Evolutionary conservation across 2,329 filamentous ascomycete genomes (phyloP), one percentile per base, ranked within the genome.

Genomic region (Graphilbum sp.): DNA sequence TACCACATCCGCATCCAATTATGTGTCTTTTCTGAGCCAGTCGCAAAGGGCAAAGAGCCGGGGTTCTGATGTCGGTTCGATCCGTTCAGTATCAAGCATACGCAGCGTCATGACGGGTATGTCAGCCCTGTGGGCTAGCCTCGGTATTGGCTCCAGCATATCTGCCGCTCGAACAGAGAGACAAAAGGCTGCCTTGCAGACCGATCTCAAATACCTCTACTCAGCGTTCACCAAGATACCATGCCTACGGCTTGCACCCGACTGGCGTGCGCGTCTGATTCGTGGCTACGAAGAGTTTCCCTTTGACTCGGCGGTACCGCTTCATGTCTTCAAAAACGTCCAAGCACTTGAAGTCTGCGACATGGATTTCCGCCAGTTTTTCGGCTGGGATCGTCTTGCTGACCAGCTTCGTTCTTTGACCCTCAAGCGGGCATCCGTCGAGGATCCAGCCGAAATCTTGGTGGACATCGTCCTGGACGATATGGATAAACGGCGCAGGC

Each of bases 201-300:
- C 80, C 41, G 90, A 98, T 55, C 63, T 95, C 48, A 95, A 88
- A 57, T 96, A 98, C 56, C 67, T 98, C 25, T 98, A 95, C 62
- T 96, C 90, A 32, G 85, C 90, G 41, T 98, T 96, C 54, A 98
- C 90, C 52, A 98, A 96, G 62, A 93, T 98, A 32, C 90, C 90
- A 0, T 94, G 84, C 52, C 65, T 98, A 45, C 77, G 80, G 46
- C 66, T 98, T 39, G 78, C 87, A 21, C 87, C 87, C n/a, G 90
- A 98, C 57, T 87, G 86, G 64, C 82, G 85, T 47, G 87, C 88
- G 35, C 78, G 81, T 38, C 65, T 95, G 43, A 95, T 98, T 48
- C 73, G 79, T 47, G 88, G 88, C 21, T 96, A 90, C 54, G 90
- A 98, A 58, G 88, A 95, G 58, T 98, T 96, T 48, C 90, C 90